These are phyloP conservation scores for Metschnikowia aberdeeniae DNA, from an alignment of 805 yeast genomes.

Conservation along the genomic window DNA sequence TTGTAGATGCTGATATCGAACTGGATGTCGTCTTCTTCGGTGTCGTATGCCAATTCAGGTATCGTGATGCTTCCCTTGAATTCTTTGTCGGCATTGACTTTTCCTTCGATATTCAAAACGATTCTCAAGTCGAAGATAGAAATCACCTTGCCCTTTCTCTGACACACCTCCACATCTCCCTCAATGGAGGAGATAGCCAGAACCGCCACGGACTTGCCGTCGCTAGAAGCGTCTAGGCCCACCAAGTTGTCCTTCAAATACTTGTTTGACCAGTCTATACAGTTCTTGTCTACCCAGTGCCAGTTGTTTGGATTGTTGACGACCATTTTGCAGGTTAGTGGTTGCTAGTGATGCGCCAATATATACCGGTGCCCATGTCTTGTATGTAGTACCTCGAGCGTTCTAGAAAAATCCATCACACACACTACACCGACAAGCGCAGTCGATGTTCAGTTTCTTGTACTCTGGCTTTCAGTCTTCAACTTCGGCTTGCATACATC, in stretches of 20 bases:
- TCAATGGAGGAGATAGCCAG: conserved; percentile 57
- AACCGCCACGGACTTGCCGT: conserved; percentile 31
- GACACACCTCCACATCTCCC: conserved; percentile 97
- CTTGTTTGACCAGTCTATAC: conserved; percentile 82
- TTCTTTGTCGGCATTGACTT: conserved; percentile 19
- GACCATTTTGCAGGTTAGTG: conserved; percentile 52
- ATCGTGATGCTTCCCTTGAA: conserved; percentile 71
- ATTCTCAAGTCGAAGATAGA: conserved; percentile 80
- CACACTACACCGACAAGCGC: not conserved
- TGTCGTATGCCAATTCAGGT: conserved; percentile 94
- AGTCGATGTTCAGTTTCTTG: not conserved
- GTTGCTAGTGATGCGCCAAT: not conserved
- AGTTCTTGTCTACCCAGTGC: conserved; percentile 99
- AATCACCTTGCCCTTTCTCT: conserved; percentile 94
- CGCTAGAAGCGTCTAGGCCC: conserved; percentile 41
- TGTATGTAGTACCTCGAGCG: conserved; percentile 2
- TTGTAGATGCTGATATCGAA: conserved; percentile 68
- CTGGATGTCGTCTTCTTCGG: conserved; percentile 80
- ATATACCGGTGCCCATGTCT: not conserved
- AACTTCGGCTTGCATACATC: not conserved
- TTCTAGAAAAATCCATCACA: conserved; percentile 5
- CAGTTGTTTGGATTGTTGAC: conserved; percentile 97
- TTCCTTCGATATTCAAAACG: conserved; percentile 55
- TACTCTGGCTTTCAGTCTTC: not conserved
- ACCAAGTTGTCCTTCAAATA: conserved; percentile 65